These are phyloP conservation scores for Flaveria sonorensis DNA, from an alignment of 129 eudicot genomes.

Conservation along the genomic window DNA sequence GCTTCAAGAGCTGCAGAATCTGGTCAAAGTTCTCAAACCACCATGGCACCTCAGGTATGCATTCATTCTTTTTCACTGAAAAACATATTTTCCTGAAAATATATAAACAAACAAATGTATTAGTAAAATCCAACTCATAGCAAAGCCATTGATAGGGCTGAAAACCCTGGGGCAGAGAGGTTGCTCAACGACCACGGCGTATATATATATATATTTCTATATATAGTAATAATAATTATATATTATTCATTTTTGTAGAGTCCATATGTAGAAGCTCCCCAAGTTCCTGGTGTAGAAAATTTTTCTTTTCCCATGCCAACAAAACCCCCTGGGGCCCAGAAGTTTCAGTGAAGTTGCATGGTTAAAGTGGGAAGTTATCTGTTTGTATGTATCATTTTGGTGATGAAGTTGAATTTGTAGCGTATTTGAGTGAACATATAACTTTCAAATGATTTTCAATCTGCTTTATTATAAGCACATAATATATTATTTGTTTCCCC, in stretches of 20 bases:
- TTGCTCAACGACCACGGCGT: too few species aligned
- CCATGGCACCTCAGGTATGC: constrained; percentile 56
- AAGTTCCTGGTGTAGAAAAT: constrained; percentile 52
- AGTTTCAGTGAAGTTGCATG: constrained; percentile 40
- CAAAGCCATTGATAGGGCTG: too few species aligned
- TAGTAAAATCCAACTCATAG: too few species aligned
- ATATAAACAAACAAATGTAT: too few species aligned
- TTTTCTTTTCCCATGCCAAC: constrained; percentile 76
- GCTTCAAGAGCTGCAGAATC: constrained; percentile 42
- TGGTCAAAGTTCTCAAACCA: constrained; percentile 42
- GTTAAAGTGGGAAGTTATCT: constrained; percentile 10
- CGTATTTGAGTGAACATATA: background rate
- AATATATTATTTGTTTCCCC: background rate
- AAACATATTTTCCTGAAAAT: background rate
- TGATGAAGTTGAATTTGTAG: background rate
- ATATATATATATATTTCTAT: background rate
- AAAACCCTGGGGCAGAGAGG: too few species aligned
- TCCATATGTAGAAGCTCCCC: constrained; percentile 95
- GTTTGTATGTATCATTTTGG: background rate
- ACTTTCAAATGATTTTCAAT: background rate
- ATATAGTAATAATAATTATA: background rate
- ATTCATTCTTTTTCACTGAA: constrained; percentile 1
- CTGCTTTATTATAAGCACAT: background rate
- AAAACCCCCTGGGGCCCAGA: constrained; percentile 93
- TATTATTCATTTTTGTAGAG: constrained; percentile 46